Base-by-base conservation (phyloP, 208 protist species). In the Leishmania gerbilli region DNA sequence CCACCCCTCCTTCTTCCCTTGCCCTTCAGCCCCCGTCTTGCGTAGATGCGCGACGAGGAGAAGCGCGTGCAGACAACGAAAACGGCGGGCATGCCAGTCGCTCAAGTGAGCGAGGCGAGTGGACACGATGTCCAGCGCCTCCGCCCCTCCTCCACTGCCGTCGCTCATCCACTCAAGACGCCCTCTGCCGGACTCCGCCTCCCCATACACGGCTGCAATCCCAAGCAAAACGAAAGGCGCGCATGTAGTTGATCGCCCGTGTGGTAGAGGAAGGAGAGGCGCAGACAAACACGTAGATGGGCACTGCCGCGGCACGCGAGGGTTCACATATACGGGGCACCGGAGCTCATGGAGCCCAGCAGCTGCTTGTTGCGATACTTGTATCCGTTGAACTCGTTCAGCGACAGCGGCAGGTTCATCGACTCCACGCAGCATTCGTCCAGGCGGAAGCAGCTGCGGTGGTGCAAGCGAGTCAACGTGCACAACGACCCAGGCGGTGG, bases 341-440 rank as follows among this genome's bases (percentile, higher is more conserved):
- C 94, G 42, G 90, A 93, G 87, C 94, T 97, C 88, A 97, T 94
- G 13, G 94, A 97, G 13, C 94, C 94, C 27, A 97, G 86, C 21
- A 97, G 79, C 47, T 92, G 91, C 80, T 96, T 97, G 77, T 97
- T 97, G n/a, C 94, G 90, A 69, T 96, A 97, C 79, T 92, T 92
- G 81, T 97, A 97, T 40, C 94, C 94, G 80, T 97, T 96, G 84
- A 89, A 84, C 83, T 96, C 91, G 76, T 97, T 97, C 31, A 97
- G 85, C 51, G 92, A 96, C 40, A 90, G 81, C 8, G 94, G 94
- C 62, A 97, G 81, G 13, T 88, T 79, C 92, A 97, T 93, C 68
- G 42, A 65, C 42, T 95, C 88, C 15, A 95, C 88, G 76, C 92
- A 94, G 31, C 64, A 71, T 60, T 93, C 88, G 69, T 95, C 90